A percentile compares a stretch with the other conserved stretches of the same genome.
phyloP scores from a whole-genome alignment of 441 rosid species.

The Hura crepitans region DNA sequence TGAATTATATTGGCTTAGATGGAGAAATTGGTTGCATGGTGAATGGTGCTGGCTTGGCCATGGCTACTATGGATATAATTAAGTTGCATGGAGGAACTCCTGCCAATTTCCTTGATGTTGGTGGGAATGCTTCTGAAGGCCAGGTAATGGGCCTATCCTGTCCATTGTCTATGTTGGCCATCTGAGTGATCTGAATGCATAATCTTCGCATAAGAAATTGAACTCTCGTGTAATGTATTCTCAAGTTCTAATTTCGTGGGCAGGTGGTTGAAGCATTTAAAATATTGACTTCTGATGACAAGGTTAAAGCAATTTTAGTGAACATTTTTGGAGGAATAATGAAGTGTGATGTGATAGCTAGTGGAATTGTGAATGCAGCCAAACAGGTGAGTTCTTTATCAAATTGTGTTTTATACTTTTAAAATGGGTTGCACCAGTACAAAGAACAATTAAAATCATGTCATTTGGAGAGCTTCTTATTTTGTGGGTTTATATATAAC shows the following conservation, averaged over 20 bases:
- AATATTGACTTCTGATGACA: slow-evolving; percentile 90
- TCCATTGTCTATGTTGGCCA: not conserved
- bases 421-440: not conserved
- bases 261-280: slow-evolving; percentile 99
- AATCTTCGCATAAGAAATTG: not conserved
- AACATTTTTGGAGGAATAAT: slow-evolving; percentile 97
- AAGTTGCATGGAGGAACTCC: slow-evolving; percentile 98
- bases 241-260: slow-evolving; percentile 15
- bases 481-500: not conserved
- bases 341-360: slow-evolving; percentile 97
- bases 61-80: slow-evolving; percentile 98
- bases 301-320: slow-evolving; percentile 94
- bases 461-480: not conserved
- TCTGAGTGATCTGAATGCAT: not conserved
- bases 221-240: not conserved
- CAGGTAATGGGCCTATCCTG: slow-evolving; percentile 48
- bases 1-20: slow-evolving; percentile 92
- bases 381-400: slow-evolving; percentile 54
- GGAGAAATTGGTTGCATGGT: slow-evolving; percentile 99
- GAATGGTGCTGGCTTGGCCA: slow-evolving; percentile 97
- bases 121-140: slow-evolving; percentile 95
- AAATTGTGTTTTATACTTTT: not conserved
- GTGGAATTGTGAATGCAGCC: slow-evolving; percentile 97
- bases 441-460: not conserved
- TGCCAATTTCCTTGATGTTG: slow-evolving; percentile 95